Conservation (phyloP, 495 filamentous ascomycete genomes). For the Tuber indicum region DNA sequence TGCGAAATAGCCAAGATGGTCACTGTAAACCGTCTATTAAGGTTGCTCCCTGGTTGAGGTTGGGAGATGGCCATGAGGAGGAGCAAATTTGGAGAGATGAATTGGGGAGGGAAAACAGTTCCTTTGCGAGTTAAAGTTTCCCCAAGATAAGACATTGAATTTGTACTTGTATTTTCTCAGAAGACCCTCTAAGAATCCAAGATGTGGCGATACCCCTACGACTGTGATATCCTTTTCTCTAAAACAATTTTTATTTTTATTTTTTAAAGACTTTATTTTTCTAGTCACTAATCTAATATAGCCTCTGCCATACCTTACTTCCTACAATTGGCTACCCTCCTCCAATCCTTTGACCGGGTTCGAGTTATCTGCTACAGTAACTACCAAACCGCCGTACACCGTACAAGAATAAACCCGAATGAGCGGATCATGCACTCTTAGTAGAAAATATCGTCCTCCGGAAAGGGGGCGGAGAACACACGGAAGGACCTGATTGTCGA, state of each 20-base stretch:
- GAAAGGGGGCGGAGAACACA: no score
- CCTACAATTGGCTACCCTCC: neutral
- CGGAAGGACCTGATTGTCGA: no score
- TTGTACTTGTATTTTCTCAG: neutral
- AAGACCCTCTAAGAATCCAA: neutral
- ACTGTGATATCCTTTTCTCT: neutral
- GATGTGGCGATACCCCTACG: neutral
- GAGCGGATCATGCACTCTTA: no score
- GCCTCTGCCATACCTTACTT: neutral
- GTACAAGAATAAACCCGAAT: no score
- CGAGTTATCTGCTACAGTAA: neutral
- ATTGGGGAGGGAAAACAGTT: neutral
- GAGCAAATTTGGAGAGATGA: neutral
- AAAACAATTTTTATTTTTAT: neutral
- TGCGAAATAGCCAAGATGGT: neutral
- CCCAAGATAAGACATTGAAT: neutral
- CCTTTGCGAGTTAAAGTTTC: neutral
- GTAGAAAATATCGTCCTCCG: no score
- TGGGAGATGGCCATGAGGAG: neutral
- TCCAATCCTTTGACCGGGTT: neutral
- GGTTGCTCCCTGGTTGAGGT: neutral
- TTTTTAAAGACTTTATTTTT: neutral
- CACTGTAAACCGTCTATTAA: neutral
- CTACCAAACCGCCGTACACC: neutral
- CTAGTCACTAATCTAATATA: neutral